These are phyloP conservation scores for Penicillium diatomitis DNA, from an alignment of 495 filamentous ascomycete species.

Conservation along the genomic window DNA sequence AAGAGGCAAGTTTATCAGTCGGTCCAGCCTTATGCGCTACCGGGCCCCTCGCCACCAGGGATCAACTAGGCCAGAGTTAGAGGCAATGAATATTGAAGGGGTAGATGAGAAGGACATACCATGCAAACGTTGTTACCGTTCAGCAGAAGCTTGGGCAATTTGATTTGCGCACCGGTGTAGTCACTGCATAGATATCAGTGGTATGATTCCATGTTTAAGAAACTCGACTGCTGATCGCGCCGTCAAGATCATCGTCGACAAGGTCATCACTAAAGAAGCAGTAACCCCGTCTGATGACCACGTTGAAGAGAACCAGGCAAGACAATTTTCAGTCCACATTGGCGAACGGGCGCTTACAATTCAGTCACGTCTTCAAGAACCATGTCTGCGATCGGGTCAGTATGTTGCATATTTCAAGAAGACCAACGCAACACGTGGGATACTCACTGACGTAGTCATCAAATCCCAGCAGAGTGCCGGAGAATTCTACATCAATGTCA, in stretches of 20 bases:
- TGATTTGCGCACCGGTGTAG: constrained; percentile 74
- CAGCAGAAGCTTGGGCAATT: constrained; percentile 87
- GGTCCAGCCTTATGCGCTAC: constrained; percentile 21
- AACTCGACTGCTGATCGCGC: too few species aligned
- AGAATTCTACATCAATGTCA: constrained; percentile 61
- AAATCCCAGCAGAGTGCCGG: constrained; percentile 85
- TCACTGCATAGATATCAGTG: constrained; percentile 52
- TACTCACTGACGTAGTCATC: constrained; percentile 99
- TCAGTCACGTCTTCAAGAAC: constrained; percentile 95
- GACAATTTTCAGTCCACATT: too few species aligned
- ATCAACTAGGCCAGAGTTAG: constrained; percentile 53
- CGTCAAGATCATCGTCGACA: too few species aligned
- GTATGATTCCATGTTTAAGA: too few species aligned
- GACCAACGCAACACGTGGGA: not conserved
- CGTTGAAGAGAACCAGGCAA: too few species aligned
- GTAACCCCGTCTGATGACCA: too few species aligned
- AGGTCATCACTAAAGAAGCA: too few species aligned
- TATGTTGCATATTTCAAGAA: not conserved
- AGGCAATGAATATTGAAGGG: not conserved
- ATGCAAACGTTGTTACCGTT: constrained; percentile 99
- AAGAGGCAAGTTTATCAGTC: constrained; percentile 18
- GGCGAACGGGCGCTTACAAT: constrained; percentile 52
- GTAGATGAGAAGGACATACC: constrained; percentile 41
- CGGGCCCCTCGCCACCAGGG: constrained; percentile 75
- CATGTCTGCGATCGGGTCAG: constrained; percentile 61